phyloP scores from a whole-genome alignment of 768 basidiomycete genomes.

The Gymnopilus junonius region DNA sequence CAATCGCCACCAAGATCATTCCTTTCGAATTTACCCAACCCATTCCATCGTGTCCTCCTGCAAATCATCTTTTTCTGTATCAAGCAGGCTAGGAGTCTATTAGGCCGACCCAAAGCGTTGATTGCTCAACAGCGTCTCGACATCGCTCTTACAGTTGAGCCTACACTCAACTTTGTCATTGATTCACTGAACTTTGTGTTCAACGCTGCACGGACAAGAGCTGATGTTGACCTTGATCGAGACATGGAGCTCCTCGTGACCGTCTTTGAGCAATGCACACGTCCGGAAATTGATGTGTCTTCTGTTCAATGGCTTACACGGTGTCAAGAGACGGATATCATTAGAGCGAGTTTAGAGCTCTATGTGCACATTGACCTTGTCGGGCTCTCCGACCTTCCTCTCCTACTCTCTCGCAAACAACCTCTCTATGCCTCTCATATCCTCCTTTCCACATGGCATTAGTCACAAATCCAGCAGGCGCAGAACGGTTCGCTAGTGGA shows the following conservation, averaged over 20 bases:
- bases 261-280: slow-evolving; percentile 82
- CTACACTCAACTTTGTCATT: slow-evolving; percentile 65
- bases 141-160: slow-evolving; percentile 63
- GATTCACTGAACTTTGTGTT: slow-evolving; percentile 71
- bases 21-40: slow-evolving; percentile 60
- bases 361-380: slow-evolving; percentile 70
- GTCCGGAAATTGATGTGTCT: slow-evolving; percentile 67
- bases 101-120: slow-evolving; percentile 50
- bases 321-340: slow-evolving; percentile 81
- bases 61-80: slow-evolving; percentile 82
- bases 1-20: slow-evolving; percentile 79
- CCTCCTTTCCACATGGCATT: slow-evolving; percentile 88
- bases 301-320: slow-evolving; percentile 78
- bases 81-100: slow-evolving; percentile 60
- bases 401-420: slow-evolving; percentile 64
- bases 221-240: slow-evolving; percentile 69
- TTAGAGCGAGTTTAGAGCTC: slow-evolving; percentile 75
- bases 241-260: slow-evolving; percentile 84
- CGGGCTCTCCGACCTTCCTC: slow-evolving; percentile 67
- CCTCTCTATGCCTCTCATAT: slow-evolving; percentile 79
- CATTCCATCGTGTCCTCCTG: slow-evolving; percentile 82
- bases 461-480: slow-evolving; percentile 74
- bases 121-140: slow-evolving; percentile 66
- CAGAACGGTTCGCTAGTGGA: slow-evolving; percentile 85
- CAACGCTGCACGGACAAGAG: slow-evolving; percentile 58